Evolutionary conservation across 1,284 basidiomycete genomes (phyloP).

Genomic region (Apiotrichum domesticum): DNA sequence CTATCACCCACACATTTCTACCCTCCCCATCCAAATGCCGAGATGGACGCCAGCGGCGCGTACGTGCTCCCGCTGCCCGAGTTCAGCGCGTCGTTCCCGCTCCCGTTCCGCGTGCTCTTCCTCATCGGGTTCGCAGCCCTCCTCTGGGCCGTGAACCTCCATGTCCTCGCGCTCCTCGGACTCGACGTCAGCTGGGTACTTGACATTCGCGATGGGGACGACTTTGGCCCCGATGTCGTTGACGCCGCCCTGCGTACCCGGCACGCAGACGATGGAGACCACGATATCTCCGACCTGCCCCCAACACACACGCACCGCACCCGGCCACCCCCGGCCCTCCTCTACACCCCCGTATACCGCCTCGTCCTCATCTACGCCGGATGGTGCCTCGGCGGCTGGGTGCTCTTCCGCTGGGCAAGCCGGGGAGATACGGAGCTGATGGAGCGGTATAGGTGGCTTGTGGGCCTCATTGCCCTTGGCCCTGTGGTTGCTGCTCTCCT

Average conservation of each 20-base stretch:
- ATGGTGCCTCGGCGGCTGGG: slow-evolving; percentile 62
- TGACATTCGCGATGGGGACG: slow-evolving; percentile 34
- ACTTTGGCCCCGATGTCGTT: neutral
- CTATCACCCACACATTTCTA: neutral
- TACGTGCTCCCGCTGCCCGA: slow-evolving; percentile 37
- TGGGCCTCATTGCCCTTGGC: slow-evolving; percentile 60
- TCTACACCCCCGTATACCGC: slow-evolving; percentile 63
- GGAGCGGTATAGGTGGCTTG: slow-evolving; percentile 68
- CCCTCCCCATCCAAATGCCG: neutral
- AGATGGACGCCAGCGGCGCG: slow-evolving; percentile 38
- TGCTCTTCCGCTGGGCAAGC: slow-evolving; percentile 58
- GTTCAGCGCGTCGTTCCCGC: slow-evolving; percentile 61
- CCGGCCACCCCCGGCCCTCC: slow-evolving; percentile 3
- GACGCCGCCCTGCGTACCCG: slow-evolving; percentile 2
- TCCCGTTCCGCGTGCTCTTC: slow-evolving; percentile 73
- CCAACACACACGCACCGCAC: neutral
- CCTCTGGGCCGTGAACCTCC: slow-evolving; percentile 80
- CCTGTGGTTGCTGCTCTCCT: slow-evolving; percentile 57
- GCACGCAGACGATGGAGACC: neutral
- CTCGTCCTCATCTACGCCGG: slow-evolving; percentile 57
- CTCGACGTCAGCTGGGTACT: slow-evolving; percentile 67
- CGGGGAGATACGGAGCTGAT: slow-evolving; percentile 56
- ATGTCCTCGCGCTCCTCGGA: slow-evolving; percentile 66
- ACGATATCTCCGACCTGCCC: neutral
- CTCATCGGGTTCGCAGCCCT: slow-evolving; percentile 65